Evolutionary conservation across 225 moss, liverwort and hornwort genomes (phyloP), one percentile per base, ranked within the genome.

Genomic region (Thuidium tamariscinum): DNA sequence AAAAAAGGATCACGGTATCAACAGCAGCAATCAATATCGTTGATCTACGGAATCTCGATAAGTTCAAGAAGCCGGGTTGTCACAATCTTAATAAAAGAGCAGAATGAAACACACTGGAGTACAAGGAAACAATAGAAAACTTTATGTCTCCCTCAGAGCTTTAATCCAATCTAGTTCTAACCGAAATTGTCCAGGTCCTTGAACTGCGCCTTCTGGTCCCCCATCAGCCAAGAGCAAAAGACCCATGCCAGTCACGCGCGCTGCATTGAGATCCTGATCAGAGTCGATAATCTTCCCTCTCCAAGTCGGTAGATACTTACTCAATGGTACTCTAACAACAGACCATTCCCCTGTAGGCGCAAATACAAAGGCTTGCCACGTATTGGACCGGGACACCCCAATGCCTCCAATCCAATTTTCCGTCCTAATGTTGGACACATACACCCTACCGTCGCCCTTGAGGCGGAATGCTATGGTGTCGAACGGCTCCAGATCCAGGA

Each of bases 361-460:
- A 87, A 97, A 98, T 32, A 98, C 66, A 85, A 95, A 98, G 13
- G 97, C 97, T 87, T 98, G 98, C 98, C 98, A 98, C 17, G 94
- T 95, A 65, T 97, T 98, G 77, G 92, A 95, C 59, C 77, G 71
- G 6, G 88, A 85, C 19, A 95, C 92, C 18, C 92, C 95, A 48
- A 97, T 88, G 65, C 95, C 98, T 77, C 92, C 94, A 16, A 96
- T 91, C 98, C 96, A 96, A 63, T 96, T 98, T 79, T 97, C 97
- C 73, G 98, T 98, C 44, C 98, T 91, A 52, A 98, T 94, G 91
- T 96, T 97, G 10, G 97, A 94, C 59, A 98, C 89, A 34, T 97
- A 97, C 63, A 94, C 95, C 63, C 98, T 94, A 5, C 97, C 98
- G 89, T 98, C 98, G 30, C 98, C 97, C 83, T 94, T 97, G 20